phyloP scores from a whole-genome alignment of 2,329 filamentous ascomycete genomes.

The Fusarium clavum region DNA sequence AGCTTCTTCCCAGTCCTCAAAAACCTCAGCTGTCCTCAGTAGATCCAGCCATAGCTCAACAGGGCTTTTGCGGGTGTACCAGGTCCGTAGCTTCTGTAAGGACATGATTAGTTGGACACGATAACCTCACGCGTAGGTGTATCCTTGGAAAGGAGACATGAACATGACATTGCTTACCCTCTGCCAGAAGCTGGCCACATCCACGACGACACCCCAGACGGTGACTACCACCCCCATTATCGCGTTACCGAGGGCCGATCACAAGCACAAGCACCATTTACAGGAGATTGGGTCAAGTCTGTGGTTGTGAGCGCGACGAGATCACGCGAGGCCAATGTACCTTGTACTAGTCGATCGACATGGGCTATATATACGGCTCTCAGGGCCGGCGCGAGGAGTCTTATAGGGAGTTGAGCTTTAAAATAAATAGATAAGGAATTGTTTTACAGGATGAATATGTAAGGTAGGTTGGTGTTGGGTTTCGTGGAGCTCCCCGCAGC shows the following conservation, averaged over 20 bases:
- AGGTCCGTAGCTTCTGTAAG: slow-evolving; percentile 72
- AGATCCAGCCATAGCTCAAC: slow-evolving; percentile 73
- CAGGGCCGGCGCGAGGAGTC: slow-evolving; percentile 14
- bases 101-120: slow-evolving; percentile 31
- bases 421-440: background rate
- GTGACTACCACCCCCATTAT: slow-evolving; percentile 59
- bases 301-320: slow-evolving; percentile 23
- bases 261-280: slow-evolving; percentile 50
- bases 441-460: slow-evolving; percentile 23
- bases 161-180: slow-evolving; percentile 57
- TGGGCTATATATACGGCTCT: slow-evolving; percentile 16
- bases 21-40: slow-evolving; percentile 74
- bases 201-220: slow-evolving; percentile 68
- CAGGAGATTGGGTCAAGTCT: slow-evolving; percentile 22
- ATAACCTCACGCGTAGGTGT: slow-evolving; percentile 1
- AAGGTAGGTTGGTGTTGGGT: slow-evolving; percentile 37
- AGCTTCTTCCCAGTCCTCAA: slow-evolving; percentile 89
- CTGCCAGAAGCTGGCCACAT: slow-evolving; percentile 73
- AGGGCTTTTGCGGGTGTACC: slow-evolving; percentile 74
- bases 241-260: slow-evolving; percentile 52
- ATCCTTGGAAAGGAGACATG: slow-evolving; percentile 14
- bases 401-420: slow-evolving; percentile 6
- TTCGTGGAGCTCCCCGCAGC: slow-evolving; percentile 41
- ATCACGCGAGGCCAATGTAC: slow-evolving; percentile 30
- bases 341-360: slow-evolving; percentile 37